Base-by-base conservation (phyloP, 2,329 filamentous ascomycete genomes). In the Gliomastix tumulicola region DNA sequence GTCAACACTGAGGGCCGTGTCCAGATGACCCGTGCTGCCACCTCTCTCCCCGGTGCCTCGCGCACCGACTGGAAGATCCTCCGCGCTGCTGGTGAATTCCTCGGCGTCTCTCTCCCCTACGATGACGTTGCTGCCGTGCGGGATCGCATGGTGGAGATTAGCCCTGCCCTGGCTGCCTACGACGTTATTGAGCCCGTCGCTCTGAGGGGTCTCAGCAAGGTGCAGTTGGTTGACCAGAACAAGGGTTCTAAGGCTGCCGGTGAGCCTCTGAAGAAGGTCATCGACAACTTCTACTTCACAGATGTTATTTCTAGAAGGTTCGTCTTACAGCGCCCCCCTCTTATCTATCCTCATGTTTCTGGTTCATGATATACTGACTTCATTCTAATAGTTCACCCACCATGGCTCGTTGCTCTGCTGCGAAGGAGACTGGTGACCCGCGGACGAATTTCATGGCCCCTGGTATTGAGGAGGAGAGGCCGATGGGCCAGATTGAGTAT, bases 61-160 rank as follows among this genome's bases (percentile, higher is more conserved):
- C 80, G 92, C 55, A 90, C 92, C 45, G 92, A 98, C 68, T 98
- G 92, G 92, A 98, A 97, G 79, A 97, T 98, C 54, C 81, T 98
- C 50, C 87, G 92, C 46, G 92, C 92, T 15, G 80, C 76, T 39
- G 92, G 85, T 55, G 92, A 97, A 65, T 96, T 94, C 67, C 74
- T 98, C 13, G 87, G 85, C 42, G 79, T 72, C 20, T 83, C 89
- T 46, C 76, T 98, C 36, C 86, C 88, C 17, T 98, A 97, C 56
- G 90, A 98, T 51, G 88, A 97, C 55, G 76, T 98, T 35, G 84
- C 92, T 47, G 76, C 80, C 52, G 76, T 98, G 36, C 79, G 92
- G 39, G 88, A 96, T 62, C 85, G 92, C 51, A 94, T 97, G 87
- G 80, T 82, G 44, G 88, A 97, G 67, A 90, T 98, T 59, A 92